A percentile compares a stretch with the other conserved stretches of the same genome.
Evolutionary conservation across 371 early-diverging fungal species (phyloP).

Genomic region (Syncephalis plumigaleata): DNA sequence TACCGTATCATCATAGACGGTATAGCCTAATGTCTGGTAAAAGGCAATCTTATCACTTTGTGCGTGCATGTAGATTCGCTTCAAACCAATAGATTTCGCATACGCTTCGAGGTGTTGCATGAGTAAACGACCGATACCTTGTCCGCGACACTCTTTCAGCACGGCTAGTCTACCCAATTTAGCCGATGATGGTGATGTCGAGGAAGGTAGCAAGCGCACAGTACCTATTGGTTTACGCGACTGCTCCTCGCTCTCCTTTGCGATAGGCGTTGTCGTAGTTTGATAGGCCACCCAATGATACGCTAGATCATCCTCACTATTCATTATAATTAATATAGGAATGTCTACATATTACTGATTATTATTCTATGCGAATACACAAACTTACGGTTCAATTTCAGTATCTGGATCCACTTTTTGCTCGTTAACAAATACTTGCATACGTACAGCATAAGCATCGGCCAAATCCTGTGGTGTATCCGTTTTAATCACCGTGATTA

Average conservation of each 20-base stretch:
- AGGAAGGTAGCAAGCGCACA: not conserved
- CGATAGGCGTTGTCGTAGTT: too few species aligned
- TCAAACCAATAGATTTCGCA: not conserved
- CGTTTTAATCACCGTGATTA: too few species aligned
- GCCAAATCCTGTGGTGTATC: too few species aligned
- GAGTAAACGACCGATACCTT: not conserved
- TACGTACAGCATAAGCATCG: not conserved
- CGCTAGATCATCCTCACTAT: too few species aligned
- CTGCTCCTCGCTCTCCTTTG: not conserved
- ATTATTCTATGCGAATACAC: too few species aligned
- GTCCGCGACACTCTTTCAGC: not conserved
- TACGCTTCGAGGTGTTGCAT: not conserved
- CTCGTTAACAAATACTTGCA: not conserved
- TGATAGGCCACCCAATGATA: too few species aligned
- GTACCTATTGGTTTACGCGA: slow-evolving; percentile 1
- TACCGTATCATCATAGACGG: not conserved
- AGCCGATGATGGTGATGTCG: not conserved
- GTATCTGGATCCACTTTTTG: not conserved
- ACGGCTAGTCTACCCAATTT: not conserved
- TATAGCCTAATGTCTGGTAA: not conserved
- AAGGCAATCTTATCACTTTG: not conserved
- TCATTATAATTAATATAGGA: too few species aligned
- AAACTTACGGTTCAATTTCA: too few species aligned
- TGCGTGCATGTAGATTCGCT: not conserved
- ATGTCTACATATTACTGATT: too few species aligned